Percentiles rank a stretch among this genome's conserved stretches.
phyloP scores from a whole-genome alignment of 2,329 filamentous ascomycete species.

The Allantophomopsis cytisporea region DNA sequence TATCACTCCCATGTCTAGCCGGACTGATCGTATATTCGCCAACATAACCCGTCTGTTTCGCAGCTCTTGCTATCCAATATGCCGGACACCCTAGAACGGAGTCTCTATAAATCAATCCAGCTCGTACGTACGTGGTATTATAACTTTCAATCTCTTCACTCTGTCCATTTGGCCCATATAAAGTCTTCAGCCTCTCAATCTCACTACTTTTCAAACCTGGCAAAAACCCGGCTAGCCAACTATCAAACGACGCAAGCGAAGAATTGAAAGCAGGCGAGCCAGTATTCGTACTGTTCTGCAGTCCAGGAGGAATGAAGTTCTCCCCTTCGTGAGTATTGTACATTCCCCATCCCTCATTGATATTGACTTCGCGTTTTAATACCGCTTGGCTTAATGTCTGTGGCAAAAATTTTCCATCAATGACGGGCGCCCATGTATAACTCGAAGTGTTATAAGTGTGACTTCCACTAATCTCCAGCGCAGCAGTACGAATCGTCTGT shows the following conservation, averaged over 20 bases:
- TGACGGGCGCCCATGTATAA: conserved; percentile 46
- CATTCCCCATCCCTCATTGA: conserved; percentile 33
- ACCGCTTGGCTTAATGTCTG: conserved; percentile 29
- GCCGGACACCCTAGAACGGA: conserved; percentile 44
- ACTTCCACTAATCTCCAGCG: conserved; percentile 29
- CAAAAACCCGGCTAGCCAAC: conserved; percentile 39
- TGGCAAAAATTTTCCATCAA: conserved; percentile 38
- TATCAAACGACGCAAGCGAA: conserved; percentile 31
- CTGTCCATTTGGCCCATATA: conserved; percentile 33
- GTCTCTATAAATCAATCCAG: conserved; percentile 43
- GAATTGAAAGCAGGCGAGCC: conserved; percentile 32
- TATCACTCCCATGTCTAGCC: conserved; percentile 44
- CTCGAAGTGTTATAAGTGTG: conserved; percentile 39
- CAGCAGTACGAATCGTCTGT: conserved; percentile 37
- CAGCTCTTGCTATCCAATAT: conserved; percentile 37
- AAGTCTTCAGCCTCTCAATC: conserved; percentile 21
- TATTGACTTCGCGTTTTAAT: conserved; percentile 23
- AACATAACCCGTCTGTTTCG: conserved; percentile 31
- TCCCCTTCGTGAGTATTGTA: conserved; percentile 50
- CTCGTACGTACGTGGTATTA: conserved; percentile 34
- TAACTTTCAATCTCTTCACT: conserved; percentile 30
- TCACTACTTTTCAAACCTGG: conserved; percentile 28
- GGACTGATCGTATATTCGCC: conserved; percentile 46
- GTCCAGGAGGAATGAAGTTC: conserved; percentile 40
- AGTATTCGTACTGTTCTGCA: conserved; percentile 20